Percentiles rank a stretch among this genome's conserved stretches.
Evolutionary conservation across 2,329 filamentous ascomycete species (phyloP).

Genomic region (Fusarium sp.): DNA sequence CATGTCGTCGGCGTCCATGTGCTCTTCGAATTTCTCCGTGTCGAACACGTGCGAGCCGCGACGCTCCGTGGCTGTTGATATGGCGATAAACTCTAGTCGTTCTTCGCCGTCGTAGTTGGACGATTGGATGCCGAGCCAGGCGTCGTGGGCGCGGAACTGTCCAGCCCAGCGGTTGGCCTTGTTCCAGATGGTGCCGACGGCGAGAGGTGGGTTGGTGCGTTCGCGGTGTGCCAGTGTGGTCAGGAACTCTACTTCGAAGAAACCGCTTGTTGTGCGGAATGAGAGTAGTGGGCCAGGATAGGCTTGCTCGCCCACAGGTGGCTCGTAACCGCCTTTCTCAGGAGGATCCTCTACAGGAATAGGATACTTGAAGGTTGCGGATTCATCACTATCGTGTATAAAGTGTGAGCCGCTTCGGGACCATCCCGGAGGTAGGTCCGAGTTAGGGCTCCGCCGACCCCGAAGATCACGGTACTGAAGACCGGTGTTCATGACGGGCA

Average conservation of each 20-base stretch:
- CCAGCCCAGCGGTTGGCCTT: slow-evolving; percentile 57
- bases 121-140: slow-evolving; percentile 61
- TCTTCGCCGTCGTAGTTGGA: slow-evolving; percentile 62
- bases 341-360: slow-evolving; percentile 56
- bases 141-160: slow-evolving; percentile 60
- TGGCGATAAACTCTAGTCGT: slow-evolving; percentile 60
- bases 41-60: slow-evolving; percentile 58
- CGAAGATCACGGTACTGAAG: slow-evolving; percentile 57
- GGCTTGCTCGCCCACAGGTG: slow-evolving; percentile 49
- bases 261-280: slow-evolving; percentile 56
- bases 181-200: slow-evolving; percentile 59
- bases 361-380: slow-evolving; percentile 59
- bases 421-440: slow-evolving; percentile 58
- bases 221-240: slow-evolving; percentile 55
- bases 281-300: slow-evolving; percentile 57
- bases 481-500: slow-evolving; percentile 55
- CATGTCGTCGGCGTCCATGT: slow-evolving; percentile 58
- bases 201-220: slow-evolving; percentile 56
- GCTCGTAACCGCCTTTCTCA: slow-evolving; percentile 50
- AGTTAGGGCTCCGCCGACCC: slow-evolving; percentile 50
- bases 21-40: slow-evolving; percentile 57
- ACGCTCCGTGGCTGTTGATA: slow-evolving; percentile 59
- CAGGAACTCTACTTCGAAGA: slow-evolving; percentile 59
- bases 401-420: slow-evolving; percentile 54
- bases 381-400: slow-evolving; percentile 57